Conservation (phyloP, 257 asterid genomes). For the Nicotiana attenuata region DNA sequence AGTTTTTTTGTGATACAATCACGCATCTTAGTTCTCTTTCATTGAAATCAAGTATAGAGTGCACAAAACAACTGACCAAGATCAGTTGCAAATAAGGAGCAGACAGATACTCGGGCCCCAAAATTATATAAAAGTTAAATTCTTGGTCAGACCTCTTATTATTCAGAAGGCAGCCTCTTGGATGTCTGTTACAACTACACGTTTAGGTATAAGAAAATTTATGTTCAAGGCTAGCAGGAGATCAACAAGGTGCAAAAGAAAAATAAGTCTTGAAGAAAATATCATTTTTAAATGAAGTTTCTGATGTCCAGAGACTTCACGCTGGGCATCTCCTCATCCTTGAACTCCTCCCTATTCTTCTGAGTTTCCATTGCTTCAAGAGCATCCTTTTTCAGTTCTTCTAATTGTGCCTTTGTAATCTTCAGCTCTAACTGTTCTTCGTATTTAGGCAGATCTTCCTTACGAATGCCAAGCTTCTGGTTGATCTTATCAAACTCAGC, state of each 20-base stretch:
- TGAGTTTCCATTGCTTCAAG: constrained; percentile 94
- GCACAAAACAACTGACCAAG: constrained; percentile 9
- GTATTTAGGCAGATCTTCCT: constrained; percentile 72
- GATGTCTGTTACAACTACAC: background rate
- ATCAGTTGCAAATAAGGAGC: background rate
- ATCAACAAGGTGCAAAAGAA: constrained; percentile 13
- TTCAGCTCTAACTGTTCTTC: constrained; percentile 84
- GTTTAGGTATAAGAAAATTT: background rate
- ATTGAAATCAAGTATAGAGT: background rate
- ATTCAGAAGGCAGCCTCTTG: constrained; percentile 1
- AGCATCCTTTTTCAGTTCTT: constrained; percentile 78
- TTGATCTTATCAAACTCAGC: constrained; percentile 84
- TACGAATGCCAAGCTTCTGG: constrained; percentile 82
- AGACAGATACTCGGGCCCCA: too few species aligned
- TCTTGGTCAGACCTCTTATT: constrained; percentile 8
- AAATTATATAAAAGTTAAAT: background rate
- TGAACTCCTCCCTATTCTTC: constrained; percentile 81
- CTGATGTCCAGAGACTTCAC: constrained; percentile 84
- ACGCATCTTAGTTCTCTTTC: background rate
- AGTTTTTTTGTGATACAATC: constrained; percentile 7
- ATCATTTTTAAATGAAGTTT: constrained; percentile 53
- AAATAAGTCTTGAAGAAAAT: constrained; percentile 5
- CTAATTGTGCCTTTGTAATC: constrained; percentile 83
- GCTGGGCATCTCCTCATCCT: constrained; percentile 73
- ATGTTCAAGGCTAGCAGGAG: background rate